Percentiles rank a stretch among this genome's conserved stretches.
Conservation (phyloP, 352 stramenopile genomes). For the Phytopythium boreale region DNA sequence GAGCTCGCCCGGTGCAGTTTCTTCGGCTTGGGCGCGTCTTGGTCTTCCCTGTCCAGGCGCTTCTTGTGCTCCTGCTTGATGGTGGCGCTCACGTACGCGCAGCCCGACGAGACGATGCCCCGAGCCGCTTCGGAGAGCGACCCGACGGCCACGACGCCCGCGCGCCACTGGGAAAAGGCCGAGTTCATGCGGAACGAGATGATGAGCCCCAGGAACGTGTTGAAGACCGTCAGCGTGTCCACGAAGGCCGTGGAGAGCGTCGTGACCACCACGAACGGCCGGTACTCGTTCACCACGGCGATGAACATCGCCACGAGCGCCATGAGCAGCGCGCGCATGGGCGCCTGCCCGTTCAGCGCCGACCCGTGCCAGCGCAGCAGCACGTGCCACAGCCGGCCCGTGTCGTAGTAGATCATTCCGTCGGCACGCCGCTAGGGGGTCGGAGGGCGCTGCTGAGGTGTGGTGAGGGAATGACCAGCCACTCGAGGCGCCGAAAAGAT, state of each 20-base stretch:
- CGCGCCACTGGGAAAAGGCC: constrained; percentile 74
- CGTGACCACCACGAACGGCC: constrained; percentile 65
- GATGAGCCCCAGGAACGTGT: constrained; percentile 78
- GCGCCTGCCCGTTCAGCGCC: constrained; percentile 66
- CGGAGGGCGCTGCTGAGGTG: not conserved
- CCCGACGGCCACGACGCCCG: constrained; percentile 60
- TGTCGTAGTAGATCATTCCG: constrained; percentile 84
- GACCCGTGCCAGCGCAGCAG: constrained; percentile 73
- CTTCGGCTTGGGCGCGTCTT: constrained; percentile 7
- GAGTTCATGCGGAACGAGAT: constrained; percentile 83
- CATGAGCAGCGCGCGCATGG: constrained; percentile 60
- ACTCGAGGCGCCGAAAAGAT: not conserved
- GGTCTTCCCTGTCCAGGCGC: constrained; percentile 5
- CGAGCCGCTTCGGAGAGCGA: constrained; percentile 58
- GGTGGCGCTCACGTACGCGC: constrained; percentile 57
- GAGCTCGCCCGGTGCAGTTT: not conserved
- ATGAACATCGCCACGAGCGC: constrained; percentile 56
- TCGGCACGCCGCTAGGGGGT: not conserved
- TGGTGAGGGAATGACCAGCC: not conserved
- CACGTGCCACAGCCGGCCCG: constrained; percentile 48
- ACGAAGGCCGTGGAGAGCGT: constrained; percentile 70
- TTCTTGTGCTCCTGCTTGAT: constrained; percentile 19
- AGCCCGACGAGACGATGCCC: constrained; percentile 69
- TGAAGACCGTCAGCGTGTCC: constrained; percentile 83
- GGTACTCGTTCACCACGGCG: constrained; percentile 43